Evolutionary conservation across 1,284 basidiomycete genomes (phyloP).

Genomic region (Trichosporon ovoides): DNA sequence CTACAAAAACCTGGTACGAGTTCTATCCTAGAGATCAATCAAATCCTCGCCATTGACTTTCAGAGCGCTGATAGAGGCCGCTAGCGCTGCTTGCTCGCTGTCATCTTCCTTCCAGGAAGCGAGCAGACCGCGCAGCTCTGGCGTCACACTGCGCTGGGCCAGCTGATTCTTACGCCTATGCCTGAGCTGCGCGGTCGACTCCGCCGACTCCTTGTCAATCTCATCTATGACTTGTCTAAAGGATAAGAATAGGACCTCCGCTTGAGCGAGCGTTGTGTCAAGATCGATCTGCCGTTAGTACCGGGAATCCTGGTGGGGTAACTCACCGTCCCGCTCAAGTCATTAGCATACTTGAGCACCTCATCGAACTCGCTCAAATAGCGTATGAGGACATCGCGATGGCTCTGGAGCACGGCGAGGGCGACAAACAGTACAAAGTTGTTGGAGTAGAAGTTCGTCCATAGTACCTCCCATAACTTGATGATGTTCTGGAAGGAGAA

Average conservation of each 20-base stretch:
- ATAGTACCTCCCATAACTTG: conserved; percentile 87
- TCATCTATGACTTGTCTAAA: conserved; percentile 62
- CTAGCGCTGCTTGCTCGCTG: not conserved
- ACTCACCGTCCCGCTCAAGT: conserved; percentile 72
- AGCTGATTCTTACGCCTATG: conserved; percentile 1
- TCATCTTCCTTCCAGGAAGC: conserved; percentile 14
- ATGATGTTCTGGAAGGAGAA: conserved; percentile 85
- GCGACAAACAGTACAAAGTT: conserved; percentile 92
- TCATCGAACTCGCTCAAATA: conserved; percentile 73
- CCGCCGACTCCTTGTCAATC: conserved; percentile 55
- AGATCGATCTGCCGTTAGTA: conserved; percentile 62
- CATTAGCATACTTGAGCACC: conserved; percentile 88
- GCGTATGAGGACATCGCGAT: conserved; percentile 85
- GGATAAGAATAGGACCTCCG: conserved; percentile 75
- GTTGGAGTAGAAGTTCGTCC: conserved; percentile 83
- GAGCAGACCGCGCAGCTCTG: conserved; percentile 20
- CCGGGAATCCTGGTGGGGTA: not conserved
- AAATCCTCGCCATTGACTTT: not conserved
- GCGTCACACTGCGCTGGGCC: conserved; percentile 4
- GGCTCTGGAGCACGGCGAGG: conserved; percentile 85
- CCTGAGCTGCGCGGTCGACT: not conserved
- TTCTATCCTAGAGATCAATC: not conserved
- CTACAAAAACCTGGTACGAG: not conserved
- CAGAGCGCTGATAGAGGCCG: not conserved
- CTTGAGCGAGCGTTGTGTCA: conserved; percentile 82